Evolutionary conservation across 139 green algal species (phyloP), one percentile per base, ranked within the genome.

Genomic region (Coelastrella sp.): DNA sequence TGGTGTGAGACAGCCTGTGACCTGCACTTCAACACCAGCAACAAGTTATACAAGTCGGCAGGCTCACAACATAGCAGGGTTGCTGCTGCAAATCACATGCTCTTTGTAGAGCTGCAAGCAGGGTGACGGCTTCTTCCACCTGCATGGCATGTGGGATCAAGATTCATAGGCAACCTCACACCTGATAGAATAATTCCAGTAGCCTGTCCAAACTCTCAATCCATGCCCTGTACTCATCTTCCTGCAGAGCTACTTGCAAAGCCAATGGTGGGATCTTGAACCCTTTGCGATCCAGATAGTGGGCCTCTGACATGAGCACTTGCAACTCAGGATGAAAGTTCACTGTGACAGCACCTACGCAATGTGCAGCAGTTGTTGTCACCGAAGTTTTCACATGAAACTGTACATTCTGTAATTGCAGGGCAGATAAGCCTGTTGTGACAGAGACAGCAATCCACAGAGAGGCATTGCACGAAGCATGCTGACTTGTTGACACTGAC

Each of bases 221-320:
- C 85, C 90, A 94, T 32, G 74, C 57, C 53, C 93, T 89, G 88
- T 96, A 95, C 83, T 96, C 95, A 53, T 92, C 87, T 63, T 96
- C 91, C 78, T 92, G 86, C 51, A 86, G 50, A 13, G 80, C 80
- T 23, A 86, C 80, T 40, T 96, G 93, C 82, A 98, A 90, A 11
- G 93, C 92, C 21, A 96, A 50, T 19, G 97, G 89, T 0, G 95
- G 93, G 25, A 94, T 91, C 80, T 96, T 94, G 82, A 98, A 97
- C n/a, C 94, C 93, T 90, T 98, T 94, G 68, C 93, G 90, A 88
- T 98, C 94, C 79, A 98, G 85, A 88, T 96, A 96, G 30, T 91
- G 88, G 5, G 95, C 95, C 90, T 98, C 96, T 0, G 90, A 76
- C 37, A 98, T 97, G 19, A 98, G 71, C 40, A 86, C 78, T 17